A percentile compares a stretch with the other conserved stretches of the same genome.
phyloP scores from a whole-genome alignment of 306 rosid genomes.

The Medicago ruthenica region DNA sequence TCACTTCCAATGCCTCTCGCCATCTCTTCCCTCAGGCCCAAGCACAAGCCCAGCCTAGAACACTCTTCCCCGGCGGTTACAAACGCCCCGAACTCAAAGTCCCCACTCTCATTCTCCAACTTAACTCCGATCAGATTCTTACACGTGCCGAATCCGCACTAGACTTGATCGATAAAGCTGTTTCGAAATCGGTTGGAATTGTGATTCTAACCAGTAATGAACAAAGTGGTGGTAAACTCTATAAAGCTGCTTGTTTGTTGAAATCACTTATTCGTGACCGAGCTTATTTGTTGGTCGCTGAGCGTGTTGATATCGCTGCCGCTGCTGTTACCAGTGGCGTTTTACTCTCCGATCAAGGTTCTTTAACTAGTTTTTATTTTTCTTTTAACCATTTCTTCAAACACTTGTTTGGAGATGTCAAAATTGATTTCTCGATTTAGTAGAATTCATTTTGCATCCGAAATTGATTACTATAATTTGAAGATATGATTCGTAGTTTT shows the following conservation, averaged over 20 bases:
- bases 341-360: conserved; percentile 92
- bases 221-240: conserved; percentile 66
- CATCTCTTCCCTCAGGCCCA: conserved; percentile 43
- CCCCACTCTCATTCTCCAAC: conserved; percentile 68
- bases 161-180: conserved; percentile 63
- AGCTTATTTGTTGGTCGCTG: conserved; percentile 77
- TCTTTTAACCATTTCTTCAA: conserved; percentile 15
- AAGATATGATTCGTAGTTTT: no score
- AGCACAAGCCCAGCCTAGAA: conserved; percentile 50
- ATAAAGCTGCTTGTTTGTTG: conserved; percentile 85
- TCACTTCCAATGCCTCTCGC: conserved; percentile 47
- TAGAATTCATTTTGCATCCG: no score
- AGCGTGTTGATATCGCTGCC: conserved; percentile 91
- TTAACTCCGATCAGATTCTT: conserved; percentile 63
- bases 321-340: conserved; percentile 84
- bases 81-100: conserved; percentile 78
- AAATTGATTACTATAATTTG: no score
- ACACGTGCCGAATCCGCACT: conserved; percentile 44
- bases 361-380: neutral
- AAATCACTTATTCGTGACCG: conserved; percentile 72
- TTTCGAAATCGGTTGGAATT: conserved; percentile 73
- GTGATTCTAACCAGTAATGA: conserved; percentile 63
- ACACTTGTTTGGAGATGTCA: neutral
- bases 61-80: conserved; percentile 87
- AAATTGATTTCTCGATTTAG: no score